Evolutionary conservation across 176 grass and related monocot species (phyloP).

Genomic region (Eleusine coracana): DNA sequence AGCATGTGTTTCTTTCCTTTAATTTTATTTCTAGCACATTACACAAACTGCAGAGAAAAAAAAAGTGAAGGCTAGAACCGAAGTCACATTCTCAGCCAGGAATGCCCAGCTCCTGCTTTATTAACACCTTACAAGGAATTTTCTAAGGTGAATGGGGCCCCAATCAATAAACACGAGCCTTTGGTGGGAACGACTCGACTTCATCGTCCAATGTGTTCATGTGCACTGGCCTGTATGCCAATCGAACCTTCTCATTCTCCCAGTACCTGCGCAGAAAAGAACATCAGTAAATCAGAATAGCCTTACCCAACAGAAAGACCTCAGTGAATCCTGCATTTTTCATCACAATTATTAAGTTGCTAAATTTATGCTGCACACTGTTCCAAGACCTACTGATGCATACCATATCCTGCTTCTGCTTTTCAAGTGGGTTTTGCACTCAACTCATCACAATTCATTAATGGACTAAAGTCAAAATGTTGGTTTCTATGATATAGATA

Average conservation of each 20-base stretch:
- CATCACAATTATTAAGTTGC: not conserved
- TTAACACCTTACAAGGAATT: slow-evolving; percentile 40
- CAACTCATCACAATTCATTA: not conserved
- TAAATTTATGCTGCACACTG: not conserved
- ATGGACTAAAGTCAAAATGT: not conserved
- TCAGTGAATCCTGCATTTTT: not conserved
- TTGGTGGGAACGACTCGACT: slow-evolving; percentile 81
- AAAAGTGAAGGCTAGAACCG: not conserved
- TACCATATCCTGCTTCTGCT: not conserved
- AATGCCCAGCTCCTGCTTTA: slow-evolving; percentile 41
- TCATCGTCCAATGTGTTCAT: slow-evolving; percentile 87
- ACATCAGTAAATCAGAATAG: not conserved
- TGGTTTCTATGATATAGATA: not conserved
- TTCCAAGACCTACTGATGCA: not conserved
- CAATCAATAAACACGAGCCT: slow-evolving; percentile 77
- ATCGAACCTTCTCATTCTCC: slow-evolving; percentile 76
- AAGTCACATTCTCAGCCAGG: slow-evolving; percentile 25
- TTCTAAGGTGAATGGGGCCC: not conserved
- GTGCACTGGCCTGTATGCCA: slow-evolving; percentile 84
- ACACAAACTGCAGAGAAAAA: slow-evolving; percentile 12
- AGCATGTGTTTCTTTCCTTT: slow-evolving; percentile 1
- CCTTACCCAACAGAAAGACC: not conserved
- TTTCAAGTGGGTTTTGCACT: not conserved
- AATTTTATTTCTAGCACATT: slow-evolving; percentile 34
- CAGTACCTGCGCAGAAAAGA: slow-evolving; percentile 58